Percentiles rank a stretch among this genome's conserved stretches.
These are phyloP conservation scores for Fonsecaea pedrosoi DNA, from an alignment of 2,329 filamentous ascomycete species.

Conservation along the genomic window DNA sequence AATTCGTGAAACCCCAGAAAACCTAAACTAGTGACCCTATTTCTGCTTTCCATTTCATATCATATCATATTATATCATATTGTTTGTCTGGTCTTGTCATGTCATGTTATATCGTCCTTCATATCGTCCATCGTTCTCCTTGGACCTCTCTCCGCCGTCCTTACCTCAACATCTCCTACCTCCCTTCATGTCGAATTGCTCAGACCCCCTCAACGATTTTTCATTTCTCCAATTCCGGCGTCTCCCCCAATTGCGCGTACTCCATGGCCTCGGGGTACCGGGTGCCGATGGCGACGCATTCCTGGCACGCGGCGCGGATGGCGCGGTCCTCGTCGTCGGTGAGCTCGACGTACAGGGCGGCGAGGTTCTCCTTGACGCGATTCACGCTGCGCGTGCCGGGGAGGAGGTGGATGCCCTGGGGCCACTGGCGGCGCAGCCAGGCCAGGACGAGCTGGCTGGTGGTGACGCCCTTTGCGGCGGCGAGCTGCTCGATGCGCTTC, in stretches of 20 bases:
- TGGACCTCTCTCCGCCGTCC: no score
- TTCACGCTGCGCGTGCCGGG: conserved; percentile 42
- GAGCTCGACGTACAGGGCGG: conserved; percentile 40
- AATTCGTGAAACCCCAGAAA: no score
- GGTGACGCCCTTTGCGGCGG: conserved; percentile 66
- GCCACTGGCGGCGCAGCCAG: conserved; percentile 63
- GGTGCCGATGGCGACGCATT: conserved; percentile 23
- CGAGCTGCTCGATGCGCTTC: conserved; percentile 63
- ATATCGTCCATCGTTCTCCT: no score
- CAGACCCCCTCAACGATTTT: background rate
- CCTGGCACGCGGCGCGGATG: conserved; percentile 41
- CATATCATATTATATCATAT: no score
- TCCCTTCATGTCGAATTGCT: no score
- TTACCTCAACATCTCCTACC: no score
- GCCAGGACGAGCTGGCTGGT: conserved; percentile 69
- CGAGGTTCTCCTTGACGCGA: conserved; percentile 45
- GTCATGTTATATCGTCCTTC: no score
- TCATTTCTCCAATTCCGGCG: conserved; percentile 15
- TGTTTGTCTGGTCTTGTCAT: no score
- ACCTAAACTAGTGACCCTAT: no score
- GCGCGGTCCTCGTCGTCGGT: conserved; percentile 43
- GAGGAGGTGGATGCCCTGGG: conserved; percentile 53
- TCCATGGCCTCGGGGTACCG: conserved; percentile 29
- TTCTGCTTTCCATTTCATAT: no score
- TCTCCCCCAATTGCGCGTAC: conserved; percentile 10